Evolutionary conservation across 306 rosid species (phyloP), one percentile per base, ranked within the genome.

Genomic region (Cotoneaster glaucophyllus): DNA sequence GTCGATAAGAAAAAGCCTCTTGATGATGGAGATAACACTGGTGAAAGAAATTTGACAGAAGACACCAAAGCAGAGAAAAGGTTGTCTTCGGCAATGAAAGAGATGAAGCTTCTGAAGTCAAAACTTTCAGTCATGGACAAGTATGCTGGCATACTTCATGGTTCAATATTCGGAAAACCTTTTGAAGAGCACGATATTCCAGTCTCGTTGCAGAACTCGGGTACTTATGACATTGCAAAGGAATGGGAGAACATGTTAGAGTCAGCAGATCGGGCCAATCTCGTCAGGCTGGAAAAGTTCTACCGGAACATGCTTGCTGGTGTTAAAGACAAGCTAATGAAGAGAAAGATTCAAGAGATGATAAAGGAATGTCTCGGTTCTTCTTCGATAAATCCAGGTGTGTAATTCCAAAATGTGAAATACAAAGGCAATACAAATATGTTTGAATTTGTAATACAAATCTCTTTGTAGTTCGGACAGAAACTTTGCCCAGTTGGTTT

Each of bases 191-290:
- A 80, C 70, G 93, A 91, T 58, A 90, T 93, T 69, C 96, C 94
- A 11, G 75, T 18, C 68, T 87, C 96, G 4, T 83, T 93, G 82
- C 77, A 5, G 81, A 74, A 79, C 73, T 75, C 83, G 0, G 90
- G 90, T 77, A 71, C 79, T 44, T 80, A 88, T 56, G 83, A 93
- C 84, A 80, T 90, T 75, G 91, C 85, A 64, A 90, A 77, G 83
- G 98, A 90, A 87, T 94, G 98, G 98, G 94, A 91, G 74, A 81
- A 68, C 72, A 87, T 94, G 96, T 74, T 94, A 63, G 97, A 90
- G 84, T 85, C 78, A 5, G 90, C 96, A 44, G 97, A 90, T 82
- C 87, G 64, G 15, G 39, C 80, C 37, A 81, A 71, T 84, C 96
- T 94, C 14, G 11, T 74, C 44, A 78, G 93, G 84, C 53, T 94